Percentiles rank a stretch among this genome's conserved stretches.
Evolutionary conservation across 345 rosid genomes (phyloP).

Genomic region (Fremontodendron californicum): DNA sequence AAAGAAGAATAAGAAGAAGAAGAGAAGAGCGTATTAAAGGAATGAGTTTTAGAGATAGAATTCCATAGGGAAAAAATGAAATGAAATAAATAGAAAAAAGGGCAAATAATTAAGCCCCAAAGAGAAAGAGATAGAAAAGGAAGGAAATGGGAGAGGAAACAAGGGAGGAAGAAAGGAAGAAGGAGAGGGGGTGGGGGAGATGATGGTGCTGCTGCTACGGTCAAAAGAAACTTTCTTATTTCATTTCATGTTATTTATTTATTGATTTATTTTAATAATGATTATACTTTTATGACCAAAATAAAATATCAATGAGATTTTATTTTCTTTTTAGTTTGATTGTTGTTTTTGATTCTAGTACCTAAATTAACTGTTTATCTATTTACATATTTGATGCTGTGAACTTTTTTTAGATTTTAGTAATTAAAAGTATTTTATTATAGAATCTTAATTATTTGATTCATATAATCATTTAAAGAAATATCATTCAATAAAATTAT

Average conservation of each 20-base stretch:
- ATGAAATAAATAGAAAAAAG: background rate
- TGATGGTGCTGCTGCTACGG: background rate
- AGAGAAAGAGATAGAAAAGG: background rate
- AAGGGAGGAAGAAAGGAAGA: constrained; percentile 9
- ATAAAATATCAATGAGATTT: background rate
- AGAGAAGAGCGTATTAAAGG: background rate
- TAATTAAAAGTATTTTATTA: background rate
- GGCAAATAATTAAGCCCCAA: background rate
- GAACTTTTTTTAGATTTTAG: background rate
- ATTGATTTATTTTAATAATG: background rate
- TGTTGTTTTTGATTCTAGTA: background rate
- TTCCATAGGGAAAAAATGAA: background rate
- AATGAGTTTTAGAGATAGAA: background rate
- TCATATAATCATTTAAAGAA: no score
- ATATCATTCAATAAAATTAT: no score
- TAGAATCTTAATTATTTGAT: no score
- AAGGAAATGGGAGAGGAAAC: background rate
- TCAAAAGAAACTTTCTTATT: background rate
- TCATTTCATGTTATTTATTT: background rate
- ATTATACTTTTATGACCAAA: background rate
- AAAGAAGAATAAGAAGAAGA: background rate
- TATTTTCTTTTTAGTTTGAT: no score
- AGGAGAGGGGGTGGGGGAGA: background rate
- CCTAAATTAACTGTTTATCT: background rate
- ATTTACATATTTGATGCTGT: background rate